Base-by-base conservation (phyloP, 352 stramenopile species). In the Globisporangium irregulare region DNA sequence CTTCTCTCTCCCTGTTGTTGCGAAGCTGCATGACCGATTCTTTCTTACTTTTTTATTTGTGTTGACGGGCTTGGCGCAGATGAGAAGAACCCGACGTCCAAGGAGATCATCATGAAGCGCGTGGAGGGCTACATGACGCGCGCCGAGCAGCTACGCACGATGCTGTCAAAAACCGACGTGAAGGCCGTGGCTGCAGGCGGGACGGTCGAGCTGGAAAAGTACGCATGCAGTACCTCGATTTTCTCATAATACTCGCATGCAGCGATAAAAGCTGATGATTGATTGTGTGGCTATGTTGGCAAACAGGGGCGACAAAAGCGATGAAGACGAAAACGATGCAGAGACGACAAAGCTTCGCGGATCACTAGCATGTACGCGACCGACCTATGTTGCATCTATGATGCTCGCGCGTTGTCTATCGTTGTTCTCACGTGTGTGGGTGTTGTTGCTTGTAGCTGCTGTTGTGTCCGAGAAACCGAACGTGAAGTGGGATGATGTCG, bases 401-500 rank as follows among this genome's bases (percentile, higher is more conserved):
- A 41, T 54, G n/a, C 4, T 10, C 9, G 20, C 15, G 18, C 51
- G 46, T 14, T 22, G 18, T 8, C 32, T 32, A 4, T 10, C 41
- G 22, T n/a, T 24, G 15, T 51, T 55, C 32, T 65, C n/a, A 71
- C 58, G 29, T 25, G 5, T 29, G 10, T 48, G 10, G 6, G 9
- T 54, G 2, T n/a, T 51, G 9, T 32, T 62, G 27, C 9, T 77
- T 72, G 34, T 59, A 97, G 90, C 88, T 41, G 89, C 87, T 48
- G 83, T 97, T 34, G 77, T 97, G 18, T 81, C 83, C 5, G 90
- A 97, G 68, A 97, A 97, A 64, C 97, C 97, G 0, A 98, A 99
- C 75, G 91, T 99, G 18, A 97, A 98, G 67, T 98, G 93, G 93
- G 92, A 98, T 29, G 98, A 99, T 72, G 97, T 99, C 20, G 97